Conservation (phyloP, 345 rosid genomes). For the Kandelia obovata region DNA sequence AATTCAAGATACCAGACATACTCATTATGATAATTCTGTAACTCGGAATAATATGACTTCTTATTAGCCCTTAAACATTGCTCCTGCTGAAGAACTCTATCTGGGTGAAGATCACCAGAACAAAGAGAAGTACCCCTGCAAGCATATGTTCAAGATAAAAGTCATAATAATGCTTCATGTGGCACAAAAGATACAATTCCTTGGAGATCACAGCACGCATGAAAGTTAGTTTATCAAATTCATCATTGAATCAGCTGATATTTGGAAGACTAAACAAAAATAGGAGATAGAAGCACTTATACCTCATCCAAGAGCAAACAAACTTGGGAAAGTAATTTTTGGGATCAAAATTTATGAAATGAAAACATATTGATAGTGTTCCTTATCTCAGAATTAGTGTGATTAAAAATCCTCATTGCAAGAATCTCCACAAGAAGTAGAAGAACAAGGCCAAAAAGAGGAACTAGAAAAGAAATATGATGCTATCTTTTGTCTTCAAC, state of each 20-base stretch:
- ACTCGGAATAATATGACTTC: conserved; percentile 49
- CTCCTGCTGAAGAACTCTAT: conserved; percentile 56
- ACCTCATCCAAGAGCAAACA: too few relatives aligned
- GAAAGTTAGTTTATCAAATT: not conserved
- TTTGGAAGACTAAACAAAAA: not conserved
- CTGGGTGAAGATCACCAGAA: conserved; percentile 81
- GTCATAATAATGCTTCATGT: conserved; percentile 15
- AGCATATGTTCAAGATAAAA: conserved; percentile 36
- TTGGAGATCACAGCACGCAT: not conserved
- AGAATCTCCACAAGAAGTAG: too few relatives aligned
- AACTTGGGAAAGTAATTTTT: too few relatives aligned
- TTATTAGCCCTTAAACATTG: conserved; percentile 45
- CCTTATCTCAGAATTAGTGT: too few relatives aligned
- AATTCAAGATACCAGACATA: conserved; percentile 33
- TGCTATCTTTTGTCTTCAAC: too few relatives aligned
- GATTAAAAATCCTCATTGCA: too few relatives aligned
- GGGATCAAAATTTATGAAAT: too few relatives aligned
- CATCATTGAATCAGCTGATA: not conserved
- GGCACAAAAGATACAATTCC: not conserved
- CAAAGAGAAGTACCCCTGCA: conserved; percentile 80
- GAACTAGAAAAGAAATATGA: too few relatives aligned
- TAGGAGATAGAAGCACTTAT: too few relatives aligned
- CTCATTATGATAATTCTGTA: conserved; percentile 77
- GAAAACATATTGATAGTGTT: too few relatives aligned
- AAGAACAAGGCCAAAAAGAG: too few relatives aligned